Conservation (phyloP, 768 basidiomycete genomes). For the Gyrodon lividus region DNA sequence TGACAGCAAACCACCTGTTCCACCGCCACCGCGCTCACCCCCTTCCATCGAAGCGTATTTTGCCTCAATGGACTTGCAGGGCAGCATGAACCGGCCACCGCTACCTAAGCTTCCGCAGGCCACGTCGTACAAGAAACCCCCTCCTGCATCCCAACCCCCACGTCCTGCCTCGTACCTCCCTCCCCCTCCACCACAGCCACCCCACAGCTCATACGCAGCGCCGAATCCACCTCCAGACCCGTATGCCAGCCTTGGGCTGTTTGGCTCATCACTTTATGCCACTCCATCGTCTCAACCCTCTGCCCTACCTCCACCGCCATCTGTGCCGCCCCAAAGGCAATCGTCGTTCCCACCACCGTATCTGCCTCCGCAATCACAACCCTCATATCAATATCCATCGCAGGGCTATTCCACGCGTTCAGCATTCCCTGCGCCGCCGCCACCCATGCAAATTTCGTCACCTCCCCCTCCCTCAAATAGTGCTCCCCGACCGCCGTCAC, state of each 20-base stretch:
- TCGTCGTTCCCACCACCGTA: slow-evolving; percentile 19
- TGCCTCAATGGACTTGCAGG: slow-evolving; percentile 52
- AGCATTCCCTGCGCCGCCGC: slow-evolving; percentile 29
- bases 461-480: slow-evolving; percentile 15
- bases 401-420: slow-evolving; percentile 14
- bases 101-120: slow-evolving; percentile 33
- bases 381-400: slow-evolving; percentile 18
- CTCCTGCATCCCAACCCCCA: slow-evolving; percentile 17
- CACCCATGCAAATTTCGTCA: slow-evolving; percentile 26
- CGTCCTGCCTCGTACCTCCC: slow-evolving; percentile 19
- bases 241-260: slow-evolving; percentile 34
- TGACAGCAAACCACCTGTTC: slow-evolving; percentile 49
- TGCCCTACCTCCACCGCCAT: slow-evolving; percentile 21
- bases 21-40: slow-evolving; percentile 41
- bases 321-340: slow-evolving; percentile 25
- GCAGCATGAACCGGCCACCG: slow-evolving; percentile 23
- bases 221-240: slow-evolving; percentile 31
- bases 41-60: slow-evolving; percentile 51
- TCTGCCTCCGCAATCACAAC: slow-evolving; percentile 17
- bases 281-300: slow-evolving; percentile 7
- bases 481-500: slow-evolving; percentile 18
- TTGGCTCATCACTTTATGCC: slow-evolving; percentile 20
- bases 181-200: slow-evolving; percentile 25
- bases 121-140: slow-evolving; percentile 23
- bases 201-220: slow-evolving; percentile 24